These are phyloP conservation scores for Vigna unguiculata DNA, from an alignment of 306 rosid genomes.

Conservation along the genomic window DNA sequence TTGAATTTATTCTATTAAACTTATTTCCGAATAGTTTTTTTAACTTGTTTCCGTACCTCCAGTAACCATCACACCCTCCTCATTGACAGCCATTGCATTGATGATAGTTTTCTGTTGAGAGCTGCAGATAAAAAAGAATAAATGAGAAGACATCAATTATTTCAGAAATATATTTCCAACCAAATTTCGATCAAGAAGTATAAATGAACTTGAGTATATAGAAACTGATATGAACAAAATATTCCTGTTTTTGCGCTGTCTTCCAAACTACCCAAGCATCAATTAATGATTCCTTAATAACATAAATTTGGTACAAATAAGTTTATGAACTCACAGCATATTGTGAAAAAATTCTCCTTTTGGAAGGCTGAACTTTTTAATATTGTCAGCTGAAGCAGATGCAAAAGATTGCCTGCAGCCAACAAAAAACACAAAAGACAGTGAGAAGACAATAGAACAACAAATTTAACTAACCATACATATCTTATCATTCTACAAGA, in stretches of 20 bases:
- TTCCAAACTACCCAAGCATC: conserved; percentile 20
- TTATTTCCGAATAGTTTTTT: not conserved
- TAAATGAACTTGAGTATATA: conserved; percentile 26
- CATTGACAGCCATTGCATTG: conserved; percentile 96
- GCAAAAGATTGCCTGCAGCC: conserved; percentile 83
- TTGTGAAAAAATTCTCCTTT: conserved; percentile 95
- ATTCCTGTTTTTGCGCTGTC: not conserved
- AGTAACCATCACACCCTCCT: conserved; percentile 92
- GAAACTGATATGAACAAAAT: conserved; percentile 17
- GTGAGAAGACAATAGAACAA: conserved; percentile 28
- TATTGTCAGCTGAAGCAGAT: conserved; percentile 99
- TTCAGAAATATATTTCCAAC: not conserved
- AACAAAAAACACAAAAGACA: conserved; percentile 21
- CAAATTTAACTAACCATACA: conserved; percentile 35
- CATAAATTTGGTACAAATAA: conserved; percentile 9
- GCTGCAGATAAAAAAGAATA: conserved; percentile 52
- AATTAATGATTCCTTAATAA: conserved; percentile 22
- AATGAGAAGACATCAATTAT: conserved; percentile 28
- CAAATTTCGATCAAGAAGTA: not conserved
- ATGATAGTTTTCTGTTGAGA: conserved; percentile 98
- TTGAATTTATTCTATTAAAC: conserved; percentile 23
- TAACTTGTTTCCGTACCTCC: conserved; percentile 70
- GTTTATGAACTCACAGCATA: conserved; percentile 85
- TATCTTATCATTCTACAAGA: conserved; percentile 31
- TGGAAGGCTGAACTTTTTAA: conserved; percentile 93